Evolutionary conservation across 1,284 basidiomycete genomes (phyloP).

Genomic region (Ustilago hordei): DNA sequence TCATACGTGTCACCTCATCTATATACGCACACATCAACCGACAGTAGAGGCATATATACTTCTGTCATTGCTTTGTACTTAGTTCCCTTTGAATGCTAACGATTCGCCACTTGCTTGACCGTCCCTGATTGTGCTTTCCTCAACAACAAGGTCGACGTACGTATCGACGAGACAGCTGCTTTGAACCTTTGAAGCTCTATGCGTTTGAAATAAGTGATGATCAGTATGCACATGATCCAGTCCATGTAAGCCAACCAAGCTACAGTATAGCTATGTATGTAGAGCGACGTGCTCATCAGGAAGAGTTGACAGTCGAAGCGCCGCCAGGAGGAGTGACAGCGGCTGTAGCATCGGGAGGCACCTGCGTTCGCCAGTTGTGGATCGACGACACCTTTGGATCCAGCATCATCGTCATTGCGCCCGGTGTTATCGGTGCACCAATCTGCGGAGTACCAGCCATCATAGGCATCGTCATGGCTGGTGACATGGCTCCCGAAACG

Average conservation of each 20-base stretch:
- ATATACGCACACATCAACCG: too few species aligned
- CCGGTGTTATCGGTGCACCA: constrained; percentile 23
- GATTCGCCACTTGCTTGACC: too few species aligned
- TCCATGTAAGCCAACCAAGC: neutral
- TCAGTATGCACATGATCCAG: constrained; percentile 1
- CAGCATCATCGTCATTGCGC: constrained; percentile 43
- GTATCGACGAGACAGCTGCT: neutral
- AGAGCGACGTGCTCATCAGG: neutral
- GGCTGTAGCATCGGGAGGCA: constrained; percentile 45
- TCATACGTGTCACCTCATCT: too few species aligned
- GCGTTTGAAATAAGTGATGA: constrained; percentile 8
- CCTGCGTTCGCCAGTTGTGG: constrained; percentile 55
- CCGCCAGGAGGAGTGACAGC: constrained; percentile 36
- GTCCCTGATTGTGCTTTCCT: too few species aligned
- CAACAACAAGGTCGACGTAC: too few species aligned
- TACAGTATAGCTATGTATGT: too few species aligned
- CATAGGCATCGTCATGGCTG: constrained; percentile 40
- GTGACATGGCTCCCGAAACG: constrained; percentile 20
- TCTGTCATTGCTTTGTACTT: too few species aligned
- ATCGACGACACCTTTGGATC: constrained; percentile 53
- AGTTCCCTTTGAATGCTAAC: too few species aligned
- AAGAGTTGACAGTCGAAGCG: constrained; percentile 35
- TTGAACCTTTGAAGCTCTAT: constrained; percentile 5
- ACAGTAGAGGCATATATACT: too few species aligned
- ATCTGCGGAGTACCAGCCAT: constrained; percentile 24